A percentile compares a stretch with the other conserved stretches of the same genome.
These are phyloP conservation scores for Cryphonectria carpinicola DNA, from an alignment of 2,329 filamentous ascomycete species.

Conservation along the genomic window DNA sequence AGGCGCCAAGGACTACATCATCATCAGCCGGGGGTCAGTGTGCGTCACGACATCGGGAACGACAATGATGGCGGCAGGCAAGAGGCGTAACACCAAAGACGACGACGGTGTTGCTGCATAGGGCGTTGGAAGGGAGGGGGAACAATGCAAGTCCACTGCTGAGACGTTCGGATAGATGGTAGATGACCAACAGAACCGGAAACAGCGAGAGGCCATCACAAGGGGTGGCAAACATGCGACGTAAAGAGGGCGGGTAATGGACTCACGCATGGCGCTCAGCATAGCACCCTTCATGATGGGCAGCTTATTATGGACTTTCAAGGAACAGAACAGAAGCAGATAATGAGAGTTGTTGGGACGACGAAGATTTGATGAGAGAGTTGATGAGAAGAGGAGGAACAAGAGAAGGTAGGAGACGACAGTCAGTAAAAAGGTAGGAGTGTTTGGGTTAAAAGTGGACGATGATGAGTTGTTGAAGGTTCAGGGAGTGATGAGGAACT, in stretches of 20 bases:
- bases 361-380: constrained; percentile 8
- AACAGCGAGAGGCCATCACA: constrained; percentile 8
- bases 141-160: not conserved
- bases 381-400: constrained; percentile 7
- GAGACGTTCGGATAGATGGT: not conserved
- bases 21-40: constrained; percentile 19
- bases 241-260: constrained; percentile 3
- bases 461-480: constrained; percentile 9
- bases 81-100: not conserved
- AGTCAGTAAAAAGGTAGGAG: constrained; percentile 6
- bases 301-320: constrained; percentile 32
- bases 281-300: constrained; percentile 83
- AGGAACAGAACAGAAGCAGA: not conserved
- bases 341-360: constrained; percentile 6
- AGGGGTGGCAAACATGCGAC: constrained; percentile 20
- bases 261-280: constrained; percentile 57
- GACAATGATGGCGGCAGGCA: not conserved
- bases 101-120: not conserved
- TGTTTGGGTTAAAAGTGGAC: constrained; percentile 7
- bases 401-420: constrained; percentile 14
- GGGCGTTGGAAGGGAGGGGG: not conserved
- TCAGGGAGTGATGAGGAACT: constrained; percentile 11
- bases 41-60: constrained; percentile 67
- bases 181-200: not conserved
- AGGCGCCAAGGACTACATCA: constrained; percentile 50